phyloP scores from a whole-genome alignment of 805 yeast genomes.

The Teunomyces pallodes region DNA sequence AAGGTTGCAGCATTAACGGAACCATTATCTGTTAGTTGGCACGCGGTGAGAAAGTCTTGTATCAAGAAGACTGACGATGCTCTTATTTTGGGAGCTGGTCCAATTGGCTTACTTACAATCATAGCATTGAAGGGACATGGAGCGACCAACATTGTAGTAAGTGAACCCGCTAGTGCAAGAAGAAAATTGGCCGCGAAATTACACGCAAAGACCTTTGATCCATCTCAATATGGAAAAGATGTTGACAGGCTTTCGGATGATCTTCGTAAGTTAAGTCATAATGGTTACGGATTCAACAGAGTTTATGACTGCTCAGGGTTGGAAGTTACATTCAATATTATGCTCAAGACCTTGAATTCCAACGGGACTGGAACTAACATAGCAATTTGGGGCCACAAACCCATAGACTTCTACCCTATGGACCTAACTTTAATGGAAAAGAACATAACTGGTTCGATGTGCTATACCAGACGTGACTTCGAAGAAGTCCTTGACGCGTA shows the following conservation, averaged over 20 bases:
- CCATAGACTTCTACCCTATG: slow-evolving; percentile 3
- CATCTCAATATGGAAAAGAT: background rate
- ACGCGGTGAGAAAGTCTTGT: background rate
- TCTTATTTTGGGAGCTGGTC: slow-evolving; percentile 4
- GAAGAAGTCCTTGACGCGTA: slow-evolving; percentile 4
- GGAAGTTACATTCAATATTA: slow-evolving; percentile 1
- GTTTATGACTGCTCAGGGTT: slow-evolving; percentile 5
- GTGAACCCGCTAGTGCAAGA: slow-evolving; percentile 1
- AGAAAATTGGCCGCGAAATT: slow-evolving; percentile 5
- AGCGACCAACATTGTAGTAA: background rate
- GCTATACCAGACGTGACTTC: slow-evolving; percentile 4
- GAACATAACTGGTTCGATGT: slow-evolving; percentile 2
- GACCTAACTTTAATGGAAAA: slow-evolving; percentile 5
- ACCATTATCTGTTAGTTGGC: slow-evolving; percentile 6
- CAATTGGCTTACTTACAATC: slow-evolving; percentile 2
- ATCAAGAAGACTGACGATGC: background rate
- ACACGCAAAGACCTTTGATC: slow-evolving; percentile 1
- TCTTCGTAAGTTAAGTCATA: background rate
- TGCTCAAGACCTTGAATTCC: slow-evolving; percentile 1
- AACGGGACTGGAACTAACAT: slow-evolving; percentile 5
- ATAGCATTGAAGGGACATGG: slow-evolving; percentile 3
- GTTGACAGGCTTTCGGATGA: background rate
- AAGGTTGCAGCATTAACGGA: slow-evolving; percentile 4
- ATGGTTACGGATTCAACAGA: background rate
- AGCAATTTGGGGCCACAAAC: slow-evolving; percentile 5